These are phyloP conservation scores for Cystofilobasidium macerans DNA, from an alignment of 768 basidiomycete species.

Conservation along the genomic window DNA sequence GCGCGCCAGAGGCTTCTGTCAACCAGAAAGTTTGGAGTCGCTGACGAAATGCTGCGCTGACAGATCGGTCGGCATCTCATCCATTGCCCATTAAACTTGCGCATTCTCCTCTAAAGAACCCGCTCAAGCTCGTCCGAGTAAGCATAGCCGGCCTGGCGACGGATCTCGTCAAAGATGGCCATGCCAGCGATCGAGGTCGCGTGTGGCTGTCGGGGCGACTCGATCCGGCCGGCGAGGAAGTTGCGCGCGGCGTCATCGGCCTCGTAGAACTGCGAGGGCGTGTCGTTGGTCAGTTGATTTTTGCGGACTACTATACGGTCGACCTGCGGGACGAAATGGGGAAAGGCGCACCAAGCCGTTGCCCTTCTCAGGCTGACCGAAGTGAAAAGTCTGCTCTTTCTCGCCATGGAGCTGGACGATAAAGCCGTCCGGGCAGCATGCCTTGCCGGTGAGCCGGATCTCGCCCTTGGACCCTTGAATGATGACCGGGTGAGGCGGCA, in stretches of 20 bases:
- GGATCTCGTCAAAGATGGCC: slow-evolving; percentile 23
- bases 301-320: not conserved
- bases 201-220: slow-evolving; percentile 14
- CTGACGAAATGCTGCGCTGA: too few species aligned
- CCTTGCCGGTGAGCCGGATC: slow-evolving; percentile 6
- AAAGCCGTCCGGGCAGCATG: slow-evolving; percentile 10
- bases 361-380: slow-evolving; percentile 5
- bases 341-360: slow-evolving; percentile 14
- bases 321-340: not conserved
- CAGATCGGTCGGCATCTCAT: too few species aligned
- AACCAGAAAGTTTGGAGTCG: too few species aligned
- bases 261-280: slow-evolving; percentile 17
- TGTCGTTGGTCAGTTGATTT: not conserved
- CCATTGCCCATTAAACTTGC: too few species aligned
- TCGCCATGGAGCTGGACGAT: slow-evolving; percentile 1
- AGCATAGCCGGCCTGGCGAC: not conserved
- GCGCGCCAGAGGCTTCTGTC: too few species aligned
- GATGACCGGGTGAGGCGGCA: not conserved
- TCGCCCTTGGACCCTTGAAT: slow-evolving; percentile 14
- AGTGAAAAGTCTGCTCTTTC: slow-evolving; percentile 5
- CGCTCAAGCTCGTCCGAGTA: slow-evolving; percentile 21
- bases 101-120: not conserved
- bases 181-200: slow-evolving; percentile 10
- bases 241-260: slow-evolving; percentile 22
- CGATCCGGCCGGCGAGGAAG: slow-evolving; percentile 13